Conservation (phyloP, 768 basidiomycete species). For the Agrocybe pediades region DNA sequence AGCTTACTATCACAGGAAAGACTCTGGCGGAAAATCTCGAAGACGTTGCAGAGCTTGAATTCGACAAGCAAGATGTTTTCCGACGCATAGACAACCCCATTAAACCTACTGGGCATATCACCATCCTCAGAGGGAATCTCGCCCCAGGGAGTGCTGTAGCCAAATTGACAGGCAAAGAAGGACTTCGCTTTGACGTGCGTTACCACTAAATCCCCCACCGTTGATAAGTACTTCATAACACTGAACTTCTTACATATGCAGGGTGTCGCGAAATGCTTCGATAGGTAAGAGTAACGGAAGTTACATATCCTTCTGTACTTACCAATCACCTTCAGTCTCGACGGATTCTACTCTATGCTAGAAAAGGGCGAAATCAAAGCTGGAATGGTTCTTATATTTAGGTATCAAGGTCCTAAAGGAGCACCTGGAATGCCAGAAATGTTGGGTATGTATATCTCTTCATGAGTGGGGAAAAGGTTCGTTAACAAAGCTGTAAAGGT, state of each 20-base stretch:
- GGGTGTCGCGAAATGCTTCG: constrained; percentile 80
- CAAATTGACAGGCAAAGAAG: constrained; percentile 94
- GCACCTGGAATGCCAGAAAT: constrained; percentile 92
- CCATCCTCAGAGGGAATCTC: constrained; percentile 87
- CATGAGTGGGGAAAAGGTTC: not conserved
- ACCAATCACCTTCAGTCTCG: constrained; percentile 45
- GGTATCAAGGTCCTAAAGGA: constrained; percentile 89
- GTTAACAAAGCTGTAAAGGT: constrained; percentile 36
- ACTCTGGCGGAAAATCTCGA: constrained; percentile 86
- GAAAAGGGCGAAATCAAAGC: constrained; percentile 73
- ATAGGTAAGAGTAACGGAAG: constrained; percentile 44
- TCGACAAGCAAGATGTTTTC: constrained; percentile 78
- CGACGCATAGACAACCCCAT: constrained; percentile 74
- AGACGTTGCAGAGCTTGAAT: constrained; percentile 72
- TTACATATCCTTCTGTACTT: not conserved
- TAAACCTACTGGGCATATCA: constrained; percentile 85
- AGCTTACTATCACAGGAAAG: constrained; percentile 90
- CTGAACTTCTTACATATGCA: constrained; percentile 24
- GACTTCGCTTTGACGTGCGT: constrained; percentile 73
- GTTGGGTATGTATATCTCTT: constrained; percentile 34
- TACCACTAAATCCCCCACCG: not conserved
- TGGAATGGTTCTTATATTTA: constrained; percentile 78
- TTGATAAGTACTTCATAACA: not conserved
- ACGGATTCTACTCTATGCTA: constrained; percentile 73
- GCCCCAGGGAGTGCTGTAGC: constrained; percentile 87